A percentile compares a stretch with the other conserved stretches of the same genome.
phyloP scores from a whole-genome alignment of 208 protist species.

The Trypanosoma grayi region DNA sequence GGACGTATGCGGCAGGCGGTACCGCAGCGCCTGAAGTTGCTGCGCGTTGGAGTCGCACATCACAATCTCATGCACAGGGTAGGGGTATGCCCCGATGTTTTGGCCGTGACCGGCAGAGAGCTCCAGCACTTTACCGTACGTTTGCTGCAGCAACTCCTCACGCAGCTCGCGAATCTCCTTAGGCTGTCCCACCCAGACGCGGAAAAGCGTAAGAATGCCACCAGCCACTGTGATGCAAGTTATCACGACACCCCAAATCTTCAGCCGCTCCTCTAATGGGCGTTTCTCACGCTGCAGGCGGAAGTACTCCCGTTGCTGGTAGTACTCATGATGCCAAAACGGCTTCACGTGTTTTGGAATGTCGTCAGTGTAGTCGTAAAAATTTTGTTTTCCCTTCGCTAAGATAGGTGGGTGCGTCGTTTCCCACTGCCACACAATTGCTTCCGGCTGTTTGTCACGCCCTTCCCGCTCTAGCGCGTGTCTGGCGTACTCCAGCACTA shows the following conservation, averaged over 20 bases:
- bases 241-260: conserved; percentile 34
- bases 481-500: conserved; percentile 84
- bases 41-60: conserved; percentile 83
- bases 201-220: conserved; percentile 58
- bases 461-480: conserved; percentile 77
- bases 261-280: conserved; percentile 63
- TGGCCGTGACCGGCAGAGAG: conserved; percentile 83
- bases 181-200: conserved; percentile 85
- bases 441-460: conserved; percentile 64
- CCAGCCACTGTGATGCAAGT: conserved; percentile 36
- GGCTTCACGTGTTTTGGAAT: conserved; percentile 87
- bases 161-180: conserved; percentile 76
- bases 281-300: conserved; percentile 73
- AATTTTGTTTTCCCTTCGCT: conserved; percentile 73
- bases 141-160: conserved; percentile 80
- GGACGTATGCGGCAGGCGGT: conserved; percentile 73
- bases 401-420: conserved; percentile 74
- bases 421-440: conserved; percentile 78
- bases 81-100: conserved; percentile 90
- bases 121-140: conserved; percentile 86
- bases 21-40: conserved; percentile 81
- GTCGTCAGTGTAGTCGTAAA: conserved; percentile 86
- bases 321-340: conserved; percentile 86
- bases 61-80: conserved; percentile 84
- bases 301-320: conserved; percentile 90